phyloP scores from a whole-genome alignment of 331 rosid species.

The Quercus phellos region DNA sequence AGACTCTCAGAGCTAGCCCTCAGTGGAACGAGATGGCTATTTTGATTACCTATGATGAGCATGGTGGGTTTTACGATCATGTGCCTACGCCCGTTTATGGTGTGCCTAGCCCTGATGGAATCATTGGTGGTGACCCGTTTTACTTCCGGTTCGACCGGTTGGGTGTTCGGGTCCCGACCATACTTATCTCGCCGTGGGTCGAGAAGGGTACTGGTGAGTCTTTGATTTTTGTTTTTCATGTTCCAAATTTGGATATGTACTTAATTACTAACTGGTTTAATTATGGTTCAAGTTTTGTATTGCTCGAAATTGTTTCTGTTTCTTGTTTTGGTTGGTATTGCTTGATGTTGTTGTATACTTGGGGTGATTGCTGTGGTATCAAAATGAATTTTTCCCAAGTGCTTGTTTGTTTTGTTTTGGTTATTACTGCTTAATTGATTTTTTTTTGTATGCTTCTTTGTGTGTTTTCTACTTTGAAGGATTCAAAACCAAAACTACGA shows the following conservation, averaged over 20 bases:
- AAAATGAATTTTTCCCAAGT: neutral
- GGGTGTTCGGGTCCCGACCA: constrained; percentile 87
- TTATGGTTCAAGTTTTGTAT: neutral
- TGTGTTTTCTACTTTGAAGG: neutral
- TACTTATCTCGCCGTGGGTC: constrained; percentile 84
- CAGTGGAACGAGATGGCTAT: constrained; percentile 94
- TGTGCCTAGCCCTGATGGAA: constrained; percentile 90
- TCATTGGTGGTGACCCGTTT: constrained; percentile 65
- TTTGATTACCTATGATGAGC: constrained; percentile 86
- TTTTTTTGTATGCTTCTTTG: neutral
- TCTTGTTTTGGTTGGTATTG: neutral
- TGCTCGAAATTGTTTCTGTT: neutral
- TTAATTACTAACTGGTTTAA: too few relatives aligned
- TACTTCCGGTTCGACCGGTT: constrained; percentile 74
- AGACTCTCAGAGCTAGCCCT: constrained; percentile 72
- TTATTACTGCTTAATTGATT: neutral
- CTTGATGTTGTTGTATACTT: neutral
- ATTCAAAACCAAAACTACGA: neutral
- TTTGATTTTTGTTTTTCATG: neutral
- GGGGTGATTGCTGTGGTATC: neutral
- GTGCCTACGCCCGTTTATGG: constrained; percentile 79
- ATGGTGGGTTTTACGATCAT: constrained; percentile 93
- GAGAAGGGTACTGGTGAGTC: constrained; percentile 75
- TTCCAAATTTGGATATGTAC: too few relatives aligned
- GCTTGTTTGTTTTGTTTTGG: neutral